Evolutionary conservation across 2,329 filamentous ascomycete species (phyloP), one percentile per base, ranked within the genome.

Genomic region (Penicillium sp.): DNA sequence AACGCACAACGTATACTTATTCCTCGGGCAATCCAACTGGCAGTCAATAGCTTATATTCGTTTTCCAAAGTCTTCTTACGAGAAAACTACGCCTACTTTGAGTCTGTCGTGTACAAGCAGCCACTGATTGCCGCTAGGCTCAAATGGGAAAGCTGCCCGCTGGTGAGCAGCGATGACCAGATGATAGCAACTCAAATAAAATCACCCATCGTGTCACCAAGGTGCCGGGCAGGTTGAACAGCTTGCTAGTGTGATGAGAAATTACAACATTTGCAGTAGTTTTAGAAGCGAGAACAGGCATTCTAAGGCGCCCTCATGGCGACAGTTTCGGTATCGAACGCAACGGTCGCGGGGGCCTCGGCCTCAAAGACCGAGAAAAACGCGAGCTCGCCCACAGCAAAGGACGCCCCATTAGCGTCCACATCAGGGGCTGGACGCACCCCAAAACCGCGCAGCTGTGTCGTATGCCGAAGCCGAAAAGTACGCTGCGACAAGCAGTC

Each of bases 401-500:
- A 25, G 16, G 25, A 8, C 11, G 30, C 11, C 26, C 14, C 13
- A 13, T 8, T n/a, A 55, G 33, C 42, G 19, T 33, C 30, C 19
- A 46, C 30, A 7, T 19, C 28, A 43, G 33, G 19, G n/a, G 11
- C 51, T 19, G 22, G 45, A n/a, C 56, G 38, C 40, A 14, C 59
- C 2, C 45, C 45, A 11, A 69, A 82, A 65, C 71, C 69, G 54
- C 81, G 82, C 55, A 84, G 82, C 68, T 85, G 83, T 55, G 75
- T 82, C 4, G 77, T 80, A 3, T 87, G 84, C 62, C 79, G 84
- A 46, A 76, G 72, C 37, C 83, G 84, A 49, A 86, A 86, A 65
- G 84, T 87, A 4, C 82, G 83, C 48, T 87, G 85, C 70, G 82
- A 86, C 68, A 86, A 85, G 70, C 72, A 75, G 46, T 81, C 80